Base-by-base conservation (phyloP, 2,329 filamentous ascomycete genomes). In the Aureobasidium sp. region DNA sequence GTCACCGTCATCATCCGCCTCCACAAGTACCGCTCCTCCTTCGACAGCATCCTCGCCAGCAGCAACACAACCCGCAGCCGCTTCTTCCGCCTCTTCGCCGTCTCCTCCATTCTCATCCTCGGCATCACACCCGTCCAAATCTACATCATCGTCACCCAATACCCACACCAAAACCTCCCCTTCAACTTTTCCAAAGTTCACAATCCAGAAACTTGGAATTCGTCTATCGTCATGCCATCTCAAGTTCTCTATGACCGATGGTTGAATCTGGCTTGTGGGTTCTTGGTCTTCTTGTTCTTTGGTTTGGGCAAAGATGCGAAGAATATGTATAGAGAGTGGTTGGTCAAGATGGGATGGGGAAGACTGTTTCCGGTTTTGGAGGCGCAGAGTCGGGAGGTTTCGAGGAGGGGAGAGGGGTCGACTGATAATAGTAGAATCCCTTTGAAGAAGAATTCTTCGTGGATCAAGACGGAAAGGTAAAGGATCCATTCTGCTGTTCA, bases 1-100 rank as follows among this genome's bases (percentile, higher is more conserved):
- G 86, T 76, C 10, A 71, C 88, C 29, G 80, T 88, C 5, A 70
- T 87, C 34, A 74, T 79, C 64, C 84, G 86, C n/a, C 78, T 89
- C 37, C 77, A 78, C 69, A 80, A 77, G 62, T 86, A 89, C 70
- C 81, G 84, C 57, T 75, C 74, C 39, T 79, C 84, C 59, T 85
- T 89, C 67, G 76, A 79, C 29, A 71, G 76, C 20, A 80, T 88
- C 43, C 74, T 88, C 10, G 73, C 75, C 13, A 77, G 79, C 46
- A 78, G 78, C 61, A 80, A 80, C 55, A 78, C 82, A 41, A 86
- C 74, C 60, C 82, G 82, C 57, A 82, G 82, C 1, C 80, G 84
- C 63, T 88, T 88, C 75, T 66, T 86, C 59, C 81, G 86, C 43
- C 80, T 85, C 48, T 84, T 85, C 66, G 68, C 83, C 50, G 79